Conservation (phyloP, 2,329 filamentous ascomycete species). For the Pseudogymnoascus sp. region DNA sequence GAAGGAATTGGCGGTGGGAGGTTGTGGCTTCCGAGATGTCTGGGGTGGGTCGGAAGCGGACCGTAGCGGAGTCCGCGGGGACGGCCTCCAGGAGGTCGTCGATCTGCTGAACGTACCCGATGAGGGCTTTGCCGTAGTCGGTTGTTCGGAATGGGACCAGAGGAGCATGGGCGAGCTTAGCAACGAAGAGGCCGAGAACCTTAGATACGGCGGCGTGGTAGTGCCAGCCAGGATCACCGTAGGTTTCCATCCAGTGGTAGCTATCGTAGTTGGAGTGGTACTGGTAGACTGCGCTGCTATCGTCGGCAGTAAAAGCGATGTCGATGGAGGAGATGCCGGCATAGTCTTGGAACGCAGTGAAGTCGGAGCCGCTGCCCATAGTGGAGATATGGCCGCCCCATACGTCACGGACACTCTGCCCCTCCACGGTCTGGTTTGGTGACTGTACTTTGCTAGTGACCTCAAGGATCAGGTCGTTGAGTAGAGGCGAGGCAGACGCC, state of each 20-base stretch:
- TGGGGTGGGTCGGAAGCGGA: background rate
- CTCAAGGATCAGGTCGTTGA: conserved; percentile 55
- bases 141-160: conserved; percentile 45
- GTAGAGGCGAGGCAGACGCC: conserved; percentile 51
- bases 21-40: background rate
- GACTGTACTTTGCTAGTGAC: conserved; percentile 42
- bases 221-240: conserved; percentile 60
- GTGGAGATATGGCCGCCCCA: conserved; percentile 49
- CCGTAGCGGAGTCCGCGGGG: conserved; percentile 13
- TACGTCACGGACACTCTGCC: conserved; percentile 34
- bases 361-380: conserved; percentile 60
- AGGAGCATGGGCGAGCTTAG: conserved; percentile 41
- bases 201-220: conserved; percentile 53
- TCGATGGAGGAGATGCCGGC: conserved; percentile 46
- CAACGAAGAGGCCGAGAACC: conserved; percentile 43
- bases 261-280: conserved; percentile 83
- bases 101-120: conserved; percentile 25
- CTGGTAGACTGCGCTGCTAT: conserved; percentile 51
- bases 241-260: conserved; percentile 75
- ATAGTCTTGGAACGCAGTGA: conserved; percentile 58
- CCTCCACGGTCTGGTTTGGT: conserved; percentile 30
- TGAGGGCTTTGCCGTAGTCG: conserved; percentile 33
- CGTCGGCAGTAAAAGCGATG: conserved; percentile 41
- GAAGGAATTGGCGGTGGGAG: conserved; percentile 18
- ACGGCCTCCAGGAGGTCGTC: conserved; percentile 24